Percentiles rank a stretch among this genome's conserved stretches.
These are phyloP conservation scores for Hortiboletus campestris DNA, from an alignment of 768 basidiomycete species.

Conservation along the genomic window DNA sequence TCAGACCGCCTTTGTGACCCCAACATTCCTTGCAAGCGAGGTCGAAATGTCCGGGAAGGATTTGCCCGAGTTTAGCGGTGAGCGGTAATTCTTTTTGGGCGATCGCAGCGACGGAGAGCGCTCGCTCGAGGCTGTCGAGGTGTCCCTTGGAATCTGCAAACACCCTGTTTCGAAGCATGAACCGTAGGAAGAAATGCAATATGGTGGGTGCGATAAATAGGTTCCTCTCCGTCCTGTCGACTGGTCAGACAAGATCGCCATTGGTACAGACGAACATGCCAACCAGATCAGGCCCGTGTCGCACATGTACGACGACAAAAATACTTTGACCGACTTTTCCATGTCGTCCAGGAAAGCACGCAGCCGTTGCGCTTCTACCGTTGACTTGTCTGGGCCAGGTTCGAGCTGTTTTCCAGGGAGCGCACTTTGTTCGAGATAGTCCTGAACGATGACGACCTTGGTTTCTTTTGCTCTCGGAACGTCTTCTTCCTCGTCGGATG, in stretches of 20 bases:
- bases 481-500: conserved; percentile 28
- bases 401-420: conserved; percentile 31
- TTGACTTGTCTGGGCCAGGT: conserved; percentile 14
- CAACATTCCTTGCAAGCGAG: conserved; percentile 49
- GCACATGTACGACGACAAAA: conserved; percentile 66
- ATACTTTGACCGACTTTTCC: conserved; percentile 56
- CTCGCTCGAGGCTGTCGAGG: conserved; percentile 38
- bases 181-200: conserved; percentile 45
- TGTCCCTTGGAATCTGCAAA: conserved; percentile 33
- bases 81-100: conserved; percentile 43
- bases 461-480: conserved; percentile 20
- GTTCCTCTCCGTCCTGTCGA: conserved; percentile 42
- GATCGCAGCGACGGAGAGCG: conserved; percentile 40
- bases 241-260: conserved; percentile 5
- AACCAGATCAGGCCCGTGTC: conserved; percentile 69
- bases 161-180: conserved; percentile 42
- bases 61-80: conserved; percentile 38
- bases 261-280: not conserved
- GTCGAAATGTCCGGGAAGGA: conserved; percentile 45
- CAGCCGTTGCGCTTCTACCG: conserved; percentile 28
- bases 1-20: conserved; percentile 40
- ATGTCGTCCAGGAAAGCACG: conserved; percentile 60
- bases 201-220: conserved; percentile 42
- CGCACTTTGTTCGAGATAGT: conserved; percentile 27
- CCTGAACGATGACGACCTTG: conserved; percentile 26